A percentile compares a stretch with the other conserved stretches of the same genome.
These are phyloP conservation scores for Larix sibirica DNA, from an alignment of 83 land plant genomes.

Conservation along the genomic window DNA sequence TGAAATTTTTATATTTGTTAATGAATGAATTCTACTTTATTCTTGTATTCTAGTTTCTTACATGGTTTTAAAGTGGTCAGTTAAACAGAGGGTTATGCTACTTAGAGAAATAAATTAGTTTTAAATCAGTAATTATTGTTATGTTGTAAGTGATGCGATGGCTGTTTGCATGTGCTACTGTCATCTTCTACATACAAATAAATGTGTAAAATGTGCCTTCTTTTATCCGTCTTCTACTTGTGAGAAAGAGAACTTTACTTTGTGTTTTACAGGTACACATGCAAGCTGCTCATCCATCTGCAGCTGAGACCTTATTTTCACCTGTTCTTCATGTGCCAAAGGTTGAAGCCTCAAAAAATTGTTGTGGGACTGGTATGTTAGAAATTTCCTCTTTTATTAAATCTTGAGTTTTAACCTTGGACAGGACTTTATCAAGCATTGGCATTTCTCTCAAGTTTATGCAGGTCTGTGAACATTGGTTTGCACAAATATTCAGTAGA, in stretches of 20 bases:
- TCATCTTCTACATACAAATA: not conserved
- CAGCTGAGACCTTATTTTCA: not conserved
- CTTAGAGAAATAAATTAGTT: not conserved
- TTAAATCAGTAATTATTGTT: not conserved
- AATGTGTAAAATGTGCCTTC: not conserved
- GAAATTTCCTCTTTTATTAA: not conserved
- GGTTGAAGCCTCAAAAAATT: constrained; percentile 1
- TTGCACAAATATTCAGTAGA: too few species aligned
- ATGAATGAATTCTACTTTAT: not conserved
- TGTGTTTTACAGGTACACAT: constrained; percentile 4
- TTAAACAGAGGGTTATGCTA: not conserved
- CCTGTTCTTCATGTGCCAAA: constrained; percentile 6
- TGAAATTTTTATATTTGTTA: too few species aligned
- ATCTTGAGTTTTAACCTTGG: not conserved
- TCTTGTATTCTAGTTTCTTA: not conserved
- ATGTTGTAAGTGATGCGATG: not conserved
- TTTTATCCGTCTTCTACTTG: not conserved
- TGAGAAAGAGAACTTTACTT: not conserved
- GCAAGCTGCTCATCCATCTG: not conserved
- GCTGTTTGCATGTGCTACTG: not conserved
- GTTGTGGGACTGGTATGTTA: not conserved
- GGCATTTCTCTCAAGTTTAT: not conserved
- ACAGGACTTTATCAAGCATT: not conserved
- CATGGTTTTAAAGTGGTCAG: not conserved
- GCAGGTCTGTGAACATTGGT: too few species aligned